Evolutionary conservation across 768 basidiomycete species (phyloP), one percentile per base, ranked within the genome.

Genomic region (Kwoniella shandongensis): DNA sequence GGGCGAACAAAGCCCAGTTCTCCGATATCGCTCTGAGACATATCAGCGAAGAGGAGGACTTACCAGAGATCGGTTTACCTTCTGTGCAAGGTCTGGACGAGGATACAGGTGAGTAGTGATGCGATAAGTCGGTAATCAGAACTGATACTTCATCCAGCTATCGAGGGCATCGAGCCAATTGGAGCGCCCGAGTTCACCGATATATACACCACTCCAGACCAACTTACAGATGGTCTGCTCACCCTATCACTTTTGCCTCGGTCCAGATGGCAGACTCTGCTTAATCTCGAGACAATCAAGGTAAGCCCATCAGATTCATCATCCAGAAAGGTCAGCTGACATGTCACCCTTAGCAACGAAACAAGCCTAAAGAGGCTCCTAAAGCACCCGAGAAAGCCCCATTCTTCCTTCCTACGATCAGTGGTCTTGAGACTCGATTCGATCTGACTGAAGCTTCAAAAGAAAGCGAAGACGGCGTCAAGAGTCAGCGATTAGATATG

Each of bases 1-100:
- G 96, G 92, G 91, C 93, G 12, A 98, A 99, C 76, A 86, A 91
- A 46, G 91, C 93, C 10, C 96, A 97, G 73, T 97, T 92, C 74
- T 77, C 86, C 0, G 88, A 94, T 57, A 83, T 96, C 17, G 81
- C 91, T 1, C 84, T 93, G 75, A 84, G 86, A 54, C 85, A 84
- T 51, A 82, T 97, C n/a, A 77, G 80, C 7, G 89, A 94, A 55
- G 84, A 86, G 30, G 86, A 89, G 15, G 68, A 71, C 54, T 78
- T 91, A 6, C 78, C 80, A 7, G 85, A 88, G 35, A 82, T 86
- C 11, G 73, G 81, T 0, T 79, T 98, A 52, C 94, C 96, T 5
- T 87, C 87, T 0, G 85, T 96, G 78, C 89, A 91, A 71, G 92
- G 87, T 4, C 78, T 82, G 7, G 81, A 81, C 6, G 90, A 91